Conservation (phyloP, 352 stramenopile genomes). For the Albugo laibachii region DNA sequence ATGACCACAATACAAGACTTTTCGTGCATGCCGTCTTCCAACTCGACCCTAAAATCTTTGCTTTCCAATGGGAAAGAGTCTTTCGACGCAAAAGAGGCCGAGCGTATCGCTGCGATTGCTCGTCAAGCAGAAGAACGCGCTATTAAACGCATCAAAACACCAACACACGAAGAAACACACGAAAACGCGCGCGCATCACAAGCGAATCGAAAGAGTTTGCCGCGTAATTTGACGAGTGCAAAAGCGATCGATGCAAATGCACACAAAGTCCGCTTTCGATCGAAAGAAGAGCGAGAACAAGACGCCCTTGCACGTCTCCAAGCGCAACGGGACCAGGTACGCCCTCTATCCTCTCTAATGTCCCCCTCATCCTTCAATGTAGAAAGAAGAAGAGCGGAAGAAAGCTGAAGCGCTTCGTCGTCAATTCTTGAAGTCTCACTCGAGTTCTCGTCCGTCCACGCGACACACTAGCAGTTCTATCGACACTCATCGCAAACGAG, state of each 20-base stretch:
- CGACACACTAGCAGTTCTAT: background rate
- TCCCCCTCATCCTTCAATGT: background rate
- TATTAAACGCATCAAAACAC: slow-evolving; percentile 17
- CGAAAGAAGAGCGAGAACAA: slow-evolving; percentile 61
- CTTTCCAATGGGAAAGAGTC: background rate
- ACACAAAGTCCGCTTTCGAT: slow-evolving; percentile 43
- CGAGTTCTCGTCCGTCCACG: background rate
- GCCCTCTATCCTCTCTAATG: background rate
- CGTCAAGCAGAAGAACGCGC: slow-evolving; percentile 45
- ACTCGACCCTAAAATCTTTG: slow-evolving; percentile 80
- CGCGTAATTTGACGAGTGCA: slow-evolving; percentile 12
- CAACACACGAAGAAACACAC: background rate
- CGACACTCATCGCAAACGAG: background rate
- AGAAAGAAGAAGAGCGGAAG: slow-evolving; percentile 35
- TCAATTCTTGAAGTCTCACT: too few species aligned
- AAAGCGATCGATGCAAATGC: background rate
- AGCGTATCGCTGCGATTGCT: slow-evolving; percentile 53
- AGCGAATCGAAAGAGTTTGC: slow-evolving; percentile 9
- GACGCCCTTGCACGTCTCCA: slow-evolving; percentile 50
- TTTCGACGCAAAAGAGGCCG: slow-evolving; percentile 27
- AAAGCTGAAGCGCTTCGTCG: slow-evolving; percentile 31
- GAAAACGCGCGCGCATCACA: slow-evolving; percentile 11
- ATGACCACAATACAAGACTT: too few species aligned
- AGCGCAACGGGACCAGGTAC: slow-evolving; percentile 38
- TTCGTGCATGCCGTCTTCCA: slow-evolving; percentile 15